Conservation (phyloP, 257 asterid species). For the Thymus mandschuricus region DNA sequence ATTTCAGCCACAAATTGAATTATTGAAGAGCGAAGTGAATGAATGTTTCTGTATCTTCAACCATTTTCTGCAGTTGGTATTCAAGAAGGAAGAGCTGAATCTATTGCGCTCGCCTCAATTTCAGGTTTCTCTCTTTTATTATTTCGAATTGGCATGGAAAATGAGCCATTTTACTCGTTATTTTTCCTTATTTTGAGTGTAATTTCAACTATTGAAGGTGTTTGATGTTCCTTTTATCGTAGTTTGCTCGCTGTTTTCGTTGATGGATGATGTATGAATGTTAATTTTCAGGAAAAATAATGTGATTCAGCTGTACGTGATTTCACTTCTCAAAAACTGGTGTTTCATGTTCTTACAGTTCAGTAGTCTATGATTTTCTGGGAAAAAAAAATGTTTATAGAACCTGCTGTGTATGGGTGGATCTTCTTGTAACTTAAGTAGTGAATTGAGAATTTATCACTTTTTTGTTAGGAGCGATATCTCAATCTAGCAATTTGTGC, state of each 20-base stretch:
- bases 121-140: conserved; percentile 27
- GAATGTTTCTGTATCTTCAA: neutral
- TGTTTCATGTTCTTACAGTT: neutral
- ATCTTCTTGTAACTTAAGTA: conserved; percentile 11
- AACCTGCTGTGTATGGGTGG: neutral
- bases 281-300: neutral
- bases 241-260: neutral
- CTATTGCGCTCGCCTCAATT: conserved; percentile 22
- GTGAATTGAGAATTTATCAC: conserved; percentile 1
- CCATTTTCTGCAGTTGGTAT: neutral
- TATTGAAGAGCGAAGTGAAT: neutral
- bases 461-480: neutral
- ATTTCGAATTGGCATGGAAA: neutral
- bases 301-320: no score
- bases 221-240: neutral
- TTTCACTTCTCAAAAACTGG: neutral
- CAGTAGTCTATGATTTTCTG: neutral
- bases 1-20: conserved; percentile 35
- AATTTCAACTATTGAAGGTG: neutral
- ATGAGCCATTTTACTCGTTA: neutral
- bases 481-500: conserved; percentile 9
- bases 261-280: neutral
- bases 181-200: neutral
- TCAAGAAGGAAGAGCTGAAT: neutral
- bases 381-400: neutral